phyloP scores from a whole-genome alignment of 768 basidiomycete species.

The Hygrophorus pudorinus region DNA sequence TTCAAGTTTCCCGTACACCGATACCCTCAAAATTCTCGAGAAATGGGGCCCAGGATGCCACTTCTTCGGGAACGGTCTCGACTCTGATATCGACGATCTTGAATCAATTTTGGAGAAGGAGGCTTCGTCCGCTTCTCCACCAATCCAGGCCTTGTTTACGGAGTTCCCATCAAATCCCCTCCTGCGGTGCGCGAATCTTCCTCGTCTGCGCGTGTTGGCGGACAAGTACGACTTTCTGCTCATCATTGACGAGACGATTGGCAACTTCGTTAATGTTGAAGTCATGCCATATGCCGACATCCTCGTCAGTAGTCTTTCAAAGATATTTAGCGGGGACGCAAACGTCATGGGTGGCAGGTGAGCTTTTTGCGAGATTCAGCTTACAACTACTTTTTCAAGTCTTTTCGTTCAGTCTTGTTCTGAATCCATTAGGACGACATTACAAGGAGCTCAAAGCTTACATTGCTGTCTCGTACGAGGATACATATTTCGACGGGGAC shows the following conservation, averaged over 20 bases:
- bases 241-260: constrained; percentile 90
- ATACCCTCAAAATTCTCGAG: constrained; percentile 86
- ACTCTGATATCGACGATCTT: constrained; percentile 65
- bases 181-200: constrained; percentile 73
- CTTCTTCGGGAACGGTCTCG: constrained; percentile 76
- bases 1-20: constrained; percentile 84
- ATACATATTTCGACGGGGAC: constrained; percentile 83
- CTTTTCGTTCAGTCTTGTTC: constrained; percentile 50
- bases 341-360: constrained; percentile 99
- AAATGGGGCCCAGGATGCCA: constrained; percentile 96
- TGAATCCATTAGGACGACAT: constrained; percentile 71
- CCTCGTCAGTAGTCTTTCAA: constrained; percentile 84
- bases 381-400: neutral
- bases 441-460: constrained; percentile 57
- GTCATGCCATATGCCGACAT: constrained; percentile 81
- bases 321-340: constrained; percentile 88
- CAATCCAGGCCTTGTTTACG: constrained; percentile 74
- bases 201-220: constrained; percentile 64
- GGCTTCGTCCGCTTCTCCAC: constrained; percentile 33
- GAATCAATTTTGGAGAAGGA: constrained; percentile 45
- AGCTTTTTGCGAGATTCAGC: constrained; percentile 13
- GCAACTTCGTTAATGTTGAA: constrained; percentile 90
- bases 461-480: constrained; percentile 58
- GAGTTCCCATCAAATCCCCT: constrained; percentile 97
- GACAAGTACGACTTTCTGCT: constrained; percentile 85